Percentiles rank a stretch among this genome's conserved stretches.
phyloP scores from a whole-genome alignment of 2,329 filamentous ascomycete genomes.

The Nemania bipapillata region DNA sequence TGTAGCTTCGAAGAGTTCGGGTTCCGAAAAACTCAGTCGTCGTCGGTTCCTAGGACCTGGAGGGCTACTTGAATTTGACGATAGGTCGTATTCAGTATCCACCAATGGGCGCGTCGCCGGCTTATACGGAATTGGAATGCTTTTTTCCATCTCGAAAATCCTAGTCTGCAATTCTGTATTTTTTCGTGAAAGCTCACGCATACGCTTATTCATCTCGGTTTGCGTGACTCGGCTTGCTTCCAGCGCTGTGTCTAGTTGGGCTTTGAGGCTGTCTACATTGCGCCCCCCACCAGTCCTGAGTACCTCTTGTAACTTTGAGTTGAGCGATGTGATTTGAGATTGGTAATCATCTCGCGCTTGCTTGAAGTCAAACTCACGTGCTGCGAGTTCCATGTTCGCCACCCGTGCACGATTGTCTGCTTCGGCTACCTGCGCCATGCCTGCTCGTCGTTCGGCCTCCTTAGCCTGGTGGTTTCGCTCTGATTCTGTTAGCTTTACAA shows the following conservation, averaged over 20 bases:
- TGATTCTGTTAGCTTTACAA: conserved; percentile 68
- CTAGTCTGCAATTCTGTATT: conserved; percentile 64
- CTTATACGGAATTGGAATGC: conserved; percentile 43
- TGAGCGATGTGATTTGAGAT: conserved; percentile 61
- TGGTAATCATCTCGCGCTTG: conserved; percentile 59
- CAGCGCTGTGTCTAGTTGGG: conserved; percentile 59
- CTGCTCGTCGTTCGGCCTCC: conserved; percentile 68
- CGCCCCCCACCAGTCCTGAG: conserved; percentile 48
- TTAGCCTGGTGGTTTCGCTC: conserved; percentile 72
- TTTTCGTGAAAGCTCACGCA: conserved; percentile 62
- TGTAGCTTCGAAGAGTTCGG: conserved; percentile 57
- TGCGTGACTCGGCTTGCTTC: conserved; percentile 66
- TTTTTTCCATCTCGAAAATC: conserved; percentile 60
- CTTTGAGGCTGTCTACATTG: conserved; percentile 50
- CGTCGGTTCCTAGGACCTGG: conserved; percentile 53
- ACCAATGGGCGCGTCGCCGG: conserved; percentile 33
- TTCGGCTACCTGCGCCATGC: conserved; percentile 67
- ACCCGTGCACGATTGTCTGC: conserved; percentile 69
- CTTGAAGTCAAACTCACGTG: conserved; percentile 60
- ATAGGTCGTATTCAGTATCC: conserved; percentile 53
- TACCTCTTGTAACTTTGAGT: conserved; percentile 58
- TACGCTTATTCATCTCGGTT: conserved; percentile 64
- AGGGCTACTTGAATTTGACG: conserved; percentile 55
- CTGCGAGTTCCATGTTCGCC: conserved; percentile 67
- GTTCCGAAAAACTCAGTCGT: conserved; percentile 59